Percentiles rank a stretch among this genome's conserved stretches.
Evolutionary conservation across 164 flowering plant genomes (phyloP).

Genomic region (Hamamelis virginiana): DNA sequence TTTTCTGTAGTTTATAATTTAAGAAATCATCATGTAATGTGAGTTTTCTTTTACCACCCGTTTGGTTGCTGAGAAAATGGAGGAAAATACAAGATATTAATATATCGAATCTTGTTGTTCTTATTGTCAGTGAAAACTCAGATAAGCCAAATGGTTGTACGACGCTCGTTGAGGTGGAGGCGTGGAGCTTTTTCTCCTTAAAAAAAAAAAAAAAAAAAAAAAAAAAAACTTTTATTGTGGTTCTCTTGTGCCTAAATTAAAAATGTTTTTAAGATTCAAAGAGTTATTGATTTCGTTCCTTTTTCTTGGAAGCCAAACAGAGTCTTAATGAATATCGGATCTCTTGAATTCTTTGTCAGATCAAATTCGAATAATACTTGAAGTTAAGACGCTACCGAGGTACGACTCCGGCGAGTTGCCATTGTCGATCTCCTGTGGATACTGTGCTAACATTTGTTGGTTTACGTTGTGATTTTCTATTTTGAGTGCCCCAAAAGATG

Average conservation of each 20-base stretch:
- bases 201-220: no score
- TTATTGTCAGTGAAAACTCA: not conserved
- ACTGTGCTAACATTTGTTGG: not conserved
- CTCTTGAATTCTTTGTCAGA: not conserved
- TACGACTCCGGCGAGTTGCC: conserved; percentile 33
- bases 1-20: not conserved
- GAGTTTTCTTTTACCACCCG: not conserved
- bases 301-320: conserved; percentile 1
- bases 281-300: not conserved
- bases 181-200: no score
- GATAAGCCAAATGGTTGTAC: conserved; percentile 1
- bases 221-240: no score
- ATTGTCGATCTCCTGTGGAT: conserved; percentile 30
- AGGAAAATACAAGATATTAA: not conserved
- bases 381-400: conserved; percentile 1
- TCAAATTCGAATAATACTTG: not conserved
- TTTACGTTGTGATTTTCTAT: not conserved
- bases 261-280: not conserved
- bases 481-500: conserved; percentile 27
- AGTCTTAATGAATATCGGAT: conserved; percentile 1
- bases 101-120: not conserved
- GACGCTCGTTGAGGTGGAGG: no score
- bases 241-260: no score
- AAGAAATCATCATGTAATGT: no score
- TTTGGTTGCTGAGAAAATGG: conserved; percentile 7